Conservation (phyloP, 2,329 filamentous ascomycete species). For the Penicillium sp. region DNA sequence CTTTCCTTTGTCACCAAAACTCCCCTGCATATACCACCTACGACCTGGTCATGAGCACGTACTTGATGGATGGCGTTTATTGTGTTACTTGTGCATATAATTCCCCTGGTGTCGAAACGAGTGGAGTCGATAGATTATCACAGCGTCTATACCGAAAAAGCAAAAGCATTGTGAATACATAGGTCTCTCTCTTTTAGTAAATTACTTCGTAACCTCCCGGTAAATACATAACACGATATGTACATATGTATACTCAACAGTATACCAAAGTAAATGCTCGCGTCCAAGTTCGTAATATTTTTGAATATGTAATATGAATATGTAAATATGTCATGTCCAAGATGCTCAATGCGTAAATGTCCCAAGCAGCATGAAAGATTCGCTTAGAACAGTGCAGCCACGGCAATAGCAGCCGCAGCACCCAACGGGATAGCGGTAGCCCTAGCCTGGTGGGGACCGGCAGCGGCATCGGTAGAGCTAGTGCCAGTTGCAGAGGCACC, state of each 20-base stretch:
- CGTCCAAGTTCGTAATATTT: background rate
- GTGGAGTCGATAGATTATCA: slow-evolving; percentile 11
- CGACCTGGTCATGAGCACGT: slow-evolving; percentile 25
- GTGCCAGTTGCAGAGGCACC: background rate
- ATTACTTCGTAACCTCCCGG: background rate
- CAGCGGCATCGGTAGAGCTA: background rate
- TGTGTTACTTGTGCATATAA: slow-evolving; percentile 22
- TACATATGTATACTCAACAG: background rate
- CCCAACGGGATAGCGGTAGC: background rate
- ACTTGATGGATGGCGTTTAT: slow-evolving; percentile 25
- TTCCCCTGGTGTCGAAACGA: slow-evolving; percentile 19
- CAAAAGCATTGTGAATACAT: slow-evolving; percentile 8
- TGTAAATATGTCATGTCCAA: background rate
- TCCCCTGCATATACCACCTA: slow-evolving; percentile 22
- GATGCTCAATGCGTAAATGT: background rate
- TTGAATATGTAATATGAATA: background rate
- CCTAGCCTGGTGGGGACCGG: background rate
- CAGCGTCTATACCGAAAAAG: slow-evolving; percentile 7
- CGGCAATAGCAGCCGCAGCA: background rate
- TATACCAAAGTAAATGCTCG: background rate
- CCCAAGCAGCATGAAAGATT: background rate
- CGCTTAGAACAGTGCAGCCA: background rate
- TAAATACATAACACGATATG: too few relatives aligned
- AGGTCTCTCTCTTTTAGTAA: background rate
- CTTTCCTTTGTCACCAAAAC: slow-evolving; percentile 8